Base-by-base conservation (phyloP, 140 eudicot species). In the Anethum foeniculum region DNA sequence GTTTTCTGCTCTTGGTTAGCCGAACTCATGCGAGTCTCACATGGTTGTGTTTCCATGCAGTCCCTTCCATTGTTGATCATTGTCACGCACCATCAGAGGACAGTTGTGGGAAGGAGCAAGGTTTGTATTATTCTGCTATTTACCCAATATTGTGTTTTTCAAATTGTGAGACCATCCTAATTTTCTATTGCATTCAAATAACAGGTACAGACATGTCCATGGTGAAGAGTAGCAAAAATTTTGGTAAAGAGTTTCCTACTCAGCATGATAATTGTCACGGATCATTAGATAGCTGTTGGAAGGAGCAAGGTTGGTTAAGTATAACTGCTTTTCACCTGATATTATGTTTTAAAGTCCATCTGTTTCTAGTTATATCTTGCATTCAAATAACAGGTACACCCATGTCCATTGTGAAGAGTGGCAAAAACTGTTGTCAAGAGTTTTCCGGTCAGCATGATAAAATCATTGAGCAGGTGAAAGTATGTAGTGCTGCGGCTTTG, bases 11-110 rank as follows among this genome's bases (percentile, higher is more conserved):
- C 71, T 25, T 62, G 32, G 14, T 25, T 62, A 25, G 8, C 16
- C 0, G 18, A 62, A 5, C 7, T 62, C 16, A 62, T 62, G 16
- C 1, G 36, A 62, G 36, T 27, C 28, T 62, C 5, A 62, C 71
- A 38, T 36, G 47, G 47, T 71, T 36, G 15, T 71, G 75, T 65
- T 79, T 41, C 51, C 28, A 30, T 79, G 76, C 62, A 64, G 82
- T 52, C 28, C 30, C 58, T 44, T 36, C 18, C 60, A 21, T 46
- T 19, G 27, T 7, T 38, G 49, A 80, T 69, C 4, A 39, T 9
- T 32, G 34, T 10, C 30, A 36, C 12, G 34, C 49, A 71, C 76
- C 76, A 8, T 79, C 49, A 71, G 49, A 41, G 47, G 28, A 41
- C 46, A 43, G 46, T 7, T 58, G 72, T 65, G 65, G 54, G 23